Evolutionary conservation across 495 filamentous ascomycete genomes (phyloP).

Genomic region (Hypomontagnella submonticulosa): DNA sequence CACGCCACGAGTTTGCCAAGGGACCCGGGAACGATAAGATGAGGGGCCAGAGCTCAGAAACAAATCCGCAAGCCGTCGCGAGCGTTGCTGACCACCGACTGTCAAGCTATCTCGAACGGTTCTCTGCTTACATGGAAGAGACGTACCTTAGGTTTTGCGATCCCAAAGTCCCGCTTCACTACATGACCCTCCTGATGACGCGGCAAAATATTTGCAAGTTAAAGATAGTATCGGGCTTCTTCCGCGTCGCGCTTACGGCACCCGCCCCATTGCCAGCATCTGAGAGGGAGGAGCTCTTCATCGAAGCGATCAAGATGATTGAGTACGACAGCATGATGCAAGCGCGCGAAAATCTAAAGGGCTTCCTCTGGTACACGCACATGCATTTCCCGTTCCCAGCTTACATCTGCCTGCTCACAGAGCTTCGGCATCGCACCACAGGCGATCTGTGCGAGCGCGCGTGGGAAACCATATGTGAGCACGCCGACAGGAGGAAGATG

Average conservation of each 20-base stretch:
- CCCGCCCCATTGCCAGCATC: constrained; percentile 44
- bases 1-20: constrained; percentile 61
- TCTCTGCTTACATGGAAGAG: constrained; percentile 66
- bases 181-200: constrained; percentile 62
- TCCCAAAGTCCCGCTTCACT: constrained; percentile 68
- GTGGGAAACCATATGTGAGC: constrained; percentile 61
- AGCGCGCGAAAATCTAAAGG: constrained; percentile 54
- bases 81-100: constrained; percentile 59
- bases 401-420: constrained; percentile 63
- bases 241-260: constrained; percentile 42
- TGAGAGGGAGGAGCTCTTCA: constrained; percentile 59
- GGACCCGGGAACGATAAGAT: constrained; percentile 56
- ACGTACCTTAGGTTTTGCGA: constrained; percentile 71
- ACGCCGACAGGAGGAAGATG: constrained; percentile 59
- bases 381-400: constrained; percentile 65
- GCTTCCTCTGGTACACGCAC: constrained; percentile 64
- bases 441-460: constrained; percentile 64
- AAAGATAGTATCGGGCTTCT: constrained; percentile 49
- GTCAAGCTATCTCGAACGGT: constrained; percentile 63
- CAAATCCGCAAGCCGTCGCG: constrained; percentile 54
- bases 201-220: constrained; percentile 61
- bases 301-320: constrained; percentile 61
- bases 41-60: constrained; percentile 51
- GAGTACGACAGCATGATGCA: constrained; percentile 65
- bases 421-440: constrained; percentile 58